phyloP scores from a whole-genome alignment of 2,329 filamentous ascomycete species.

The Phymatotrichopsis omnivora region DNA sequence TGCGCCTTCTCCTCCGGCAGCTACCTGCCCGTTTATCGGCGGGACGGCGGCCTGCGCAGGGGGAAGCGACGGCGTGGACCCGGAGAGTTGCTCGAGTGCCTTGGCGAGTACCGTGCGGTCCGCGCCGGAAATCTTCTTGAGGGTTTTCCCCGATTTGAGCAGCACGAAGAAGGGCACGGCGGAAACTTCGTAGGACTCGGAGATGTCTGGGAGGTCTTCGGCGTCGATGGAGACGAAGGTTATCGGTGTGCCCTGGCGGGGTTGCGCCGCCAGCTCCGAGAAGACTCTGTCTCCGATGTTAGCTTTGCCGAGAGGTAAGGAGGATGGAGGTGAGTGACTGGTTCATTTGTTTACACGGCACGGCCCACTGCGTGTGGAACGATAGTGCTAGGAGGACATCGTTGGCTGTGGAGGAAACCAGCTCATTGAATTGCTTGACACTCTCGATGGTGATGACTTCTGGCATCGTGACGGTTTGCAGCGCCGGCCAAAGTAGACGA shows the following conservation, averaged over 20 bases:
- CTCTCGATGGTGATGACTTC: conserved; percentile 66
- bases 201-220: conserved; percentile 85
- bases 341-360: conserved; percentile 86
- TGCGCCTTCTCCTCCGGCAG: conserved; percentile 39
- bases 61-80: conserved; percentile 33
- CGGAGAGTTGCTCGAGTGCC: conserved; percentile 72
- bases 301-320: background rate
- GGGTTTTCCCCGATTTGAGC: conserved; percentile 59
- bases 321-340: conserved; percentile 10
- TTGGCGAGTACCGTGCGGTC: conserved; percentile 76
- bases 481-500: no score
- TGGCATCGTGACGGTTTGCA: conserved; percentile 50
- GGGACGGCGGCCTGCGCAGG: conserved; percentile 24
- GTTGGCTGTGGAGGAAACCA: conserved; percentile 55
- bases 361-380: conserved; percentile 95
- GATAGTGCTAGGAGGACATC: conserved; percentile 73
- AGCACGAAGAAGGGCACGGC: conserved; percentile 89
- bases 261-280: conserved; percentile 70
- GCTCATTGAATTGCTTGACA: conserved; percentile 60
- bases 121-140: conserved; percentile 82
- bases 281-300: conserved; percentile 53
- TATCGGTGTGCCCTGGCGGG: conserved; percentile 46
- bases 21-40: no score
- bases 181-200: conserved; percentile 85
- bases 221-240: conserved; percentile 90